Base-by-base conservation (phyloP, 441 rosid genomes). In the Mallotus repandus region DNA sequence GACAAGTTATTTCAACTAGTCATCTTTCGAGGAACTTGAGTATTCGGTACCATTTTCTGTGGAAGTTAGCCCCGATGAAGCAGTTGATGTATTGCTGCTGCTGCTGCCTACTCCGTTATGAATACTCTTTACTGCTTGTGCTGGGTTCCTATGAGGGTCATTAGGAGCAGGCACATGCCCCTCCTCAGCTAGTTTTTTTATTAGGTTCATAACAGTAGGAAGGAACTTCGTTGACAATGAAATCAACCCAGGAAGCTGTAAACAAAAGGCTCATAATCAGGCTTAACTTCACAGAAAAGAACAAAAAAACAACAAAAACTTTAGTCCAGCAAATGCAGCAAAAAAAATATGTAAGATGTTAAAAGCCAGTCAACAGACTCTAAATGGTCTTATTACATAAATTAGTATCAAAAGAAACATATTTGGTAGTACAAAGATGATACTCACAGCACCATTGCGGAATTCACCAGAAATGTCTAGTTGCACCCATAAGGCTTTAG, bases 401-500 rank as follows among this genome's bases (percentile, higher is more conserved):
- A 21, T 22, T 15, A 25, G 16, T 9, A 45, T 25, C 49, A 63
- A 49, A 46, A 63, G n/a, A 43, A 63, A 46, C 14, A 35, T 35
- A 35, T 35, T 35, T 3, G 41, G 41, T 21, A 21, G 58, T 53
- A 10, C 6, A 71, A 54, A 57, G 55, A 18, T 5, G 62, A 71
- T 57, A 85, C 98, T 86, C 74, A 96, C 99, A 78, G 86, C 84
- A 35, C 99, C 99, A 69, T 91, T 70, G 53, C 79, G 93, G 84
- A 93, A 96, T 84, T 86, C 92, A 50, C 86, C 93, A 12, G 97
- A 71, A 74, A 96, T 76, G 74, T 96, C 93, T 71, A 93, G 82
- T 79, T 93, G 99, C 80, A 89, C 93, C 98, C 98, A 96, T 54
- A 92, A 80, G 76, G 99, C 97, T 86, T 93, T 96, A 73, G 77